Evolutionary conservation across 208 protist genomes (phyloP).

Genomic region (Leishmania aethiopica): DNA sequence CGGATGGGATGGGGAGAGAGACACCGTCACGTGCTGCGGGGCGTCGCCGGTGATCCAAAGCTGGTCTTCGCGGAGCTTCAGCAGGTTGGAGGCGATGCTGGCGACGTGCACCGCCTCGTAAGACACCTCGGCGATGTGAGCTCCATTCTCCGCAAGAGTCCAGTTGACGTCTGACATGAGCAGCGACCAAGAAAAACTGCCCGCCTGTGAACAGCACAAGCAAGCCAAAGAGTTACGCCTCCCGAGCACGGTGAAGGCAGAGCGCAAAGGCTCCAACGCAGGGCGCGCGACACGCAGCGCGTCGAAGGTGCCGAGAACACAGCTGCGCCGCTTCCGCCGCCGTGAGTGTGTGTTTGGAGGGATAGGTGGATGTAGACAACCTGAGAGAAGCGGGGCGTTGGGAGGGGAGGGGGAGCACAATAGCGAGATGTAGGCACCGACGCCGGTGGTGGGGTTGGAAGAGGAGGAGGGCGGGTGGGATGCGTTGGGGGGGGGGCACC

Average conservation of each 20-base stretch:
- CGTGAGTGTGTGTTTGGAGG: background rate
- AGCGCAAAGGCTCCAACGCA: background rate
- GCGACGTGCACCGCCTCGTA: slow-evolving; percentile 59
- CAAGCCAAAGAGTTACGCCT: background rate
- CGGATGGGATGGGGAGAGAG: slow-evolving; percentile 51
- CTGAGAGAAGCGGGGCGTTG: background rate
- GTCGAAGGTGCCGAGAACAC: background rate
- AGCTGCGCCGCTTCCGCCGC: background rate
- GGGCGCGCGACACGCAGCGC: background rate
- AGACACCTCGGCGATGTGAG: slow-evolving; percentile 69
- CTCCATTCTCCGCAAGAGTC: slow-evolving; percentile 54
- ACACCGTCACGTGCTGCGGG: slow-evolving; percentile 80
- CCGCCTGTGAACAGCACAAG: background rate
- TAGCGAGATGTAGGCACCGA: background rate
- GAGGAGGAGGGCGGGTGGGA: background rate
- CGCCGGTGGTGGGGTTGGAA: background rate
- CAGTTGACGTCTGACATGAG: slow-evolving; percentile 68
- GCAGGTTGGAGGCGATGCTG: slow-evolving; percentile 71
- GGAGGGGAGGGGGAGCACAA: background rate
- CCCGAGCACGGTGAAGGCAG: background rate
- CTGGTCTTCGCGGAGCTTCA: slow-evolving; percentile 59
- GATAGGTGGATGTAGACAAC: background rate
- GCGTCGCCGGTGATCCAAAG: slow-evolving; percentile 84
- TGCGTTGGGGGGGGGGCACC: background rate
- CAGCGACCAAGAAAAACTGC: background rate